These are phyloP conservation scores for Torrubiella hemipterigena DNA, from an alignment of 2,329 filamentous ascomycete species.

Conservation along the genomic window DNA sequence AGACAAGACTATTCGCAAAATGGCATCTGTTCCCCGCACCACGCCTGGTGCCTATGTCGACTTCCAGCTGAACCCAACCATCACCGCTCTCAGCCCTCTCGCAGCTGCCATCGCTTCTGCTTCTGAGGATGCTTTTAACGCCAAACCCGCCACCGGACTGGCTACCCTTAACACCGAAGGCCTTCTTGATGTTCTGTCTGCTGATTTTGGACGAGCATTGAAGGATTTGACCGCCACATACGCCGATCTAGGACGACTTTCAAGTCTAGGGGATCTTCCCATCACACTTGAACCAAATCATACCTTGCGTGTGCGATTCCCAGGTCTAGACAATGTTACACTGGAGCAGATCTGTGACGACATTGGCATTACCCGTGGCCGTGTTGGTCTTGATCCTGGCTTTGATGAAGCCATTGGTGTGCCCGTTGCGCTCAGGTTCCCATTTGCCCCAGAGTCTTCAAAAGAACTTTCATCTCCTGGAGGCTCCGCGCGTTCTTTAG, in stretches of 20 bases:
- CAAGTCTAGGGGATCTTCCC: slow-evolving; percentile 71
- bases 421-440: slow-evolving; percentile 69
- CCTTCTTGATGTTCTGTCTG: slow-evolving; percentile 72
- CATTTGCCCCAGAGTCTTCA: slow-evolving; percentile 56
- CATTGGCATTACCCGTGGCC: slow-evolving; percentile 68
- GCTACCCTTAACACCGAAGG: slow-evolving; percentile 69
- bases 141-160: slow-evolving; percentile 25
- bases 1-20: slow-evolving; percentile 57
- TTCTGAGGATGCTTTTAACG: slow-evolving; percentile 26
- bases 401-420: slow-evolving; percentile 59
- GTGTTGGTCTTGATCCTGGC: slow-evolving; percentile 63
- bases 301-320: slow-evolving; percentile 72
- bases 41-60: slow-evolving; percentile 72
- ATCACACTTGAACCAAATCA: slow-evolving; percentile 58
- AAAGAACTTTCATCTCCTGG: slow-evolving; percentile 31
- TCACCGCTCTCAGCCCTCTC: slow-evolving; percentile 75
- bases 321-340: slow-evolving; percentile 74
- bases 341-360: slow-evolving; percentile 80
- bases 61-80: slow-evolving; percentile 77
- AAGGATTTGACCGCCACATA: slow-evolving; percentile 72
- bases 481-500: slow-evolving; percentile 33
- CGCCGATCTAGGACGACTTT: slow-evolving; percentile 68
- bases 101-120: slow-evolving; percentile 39
- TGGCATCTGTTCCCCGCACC: slow-evolving; percentile 44
- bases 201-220: slow-evolving; percentile 77